Evolutionary conservation across 2,329 filamentous ascomycete genomes (phyloP).

Genomic region (Huntiella abstrusa): DNA sequence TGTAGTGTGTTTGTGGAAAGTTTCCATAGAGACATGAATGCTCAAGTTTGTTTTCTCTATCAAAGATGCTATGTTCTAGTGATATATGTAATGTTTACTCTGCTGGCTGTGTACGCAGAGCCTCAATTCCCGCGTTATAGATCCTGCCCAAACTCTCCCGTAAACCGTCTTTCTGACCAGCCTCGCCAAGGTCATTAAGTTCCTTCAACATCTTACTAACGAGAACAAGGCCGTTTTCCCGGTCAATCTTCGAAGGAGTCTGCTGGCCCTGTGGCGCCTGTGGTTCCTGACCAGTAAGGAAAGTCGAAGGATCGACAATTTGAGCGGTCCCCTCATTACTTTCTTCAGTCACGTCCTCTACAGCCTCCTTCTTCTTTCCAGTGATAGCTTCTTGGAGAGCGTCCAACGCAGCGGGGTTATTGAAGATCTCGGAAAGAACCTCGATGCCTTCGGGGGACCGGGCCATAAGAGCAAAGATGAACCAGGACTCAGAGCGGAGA

Average conservation of each 20-base stretch:
- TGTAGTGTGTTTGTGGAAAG: too few relatives aligned
- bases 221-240: conserved; percentile 42
- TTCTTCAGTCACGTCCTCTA: conserved; percentile 12
- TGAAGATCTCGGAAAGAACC: conserved; percentile 26
- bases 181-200: conserved; percentile 14
- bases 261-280: conserved; percentile 2
- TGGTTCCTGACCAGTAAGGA: conserved; percentile 18
- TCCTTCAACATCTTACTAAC: conserved; percentile 34
- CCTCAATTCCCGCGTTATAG: conserved; percentile 29
- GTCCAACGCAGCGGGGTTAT: conserved; percentile 10
- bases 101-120: conserved; percentile 18
- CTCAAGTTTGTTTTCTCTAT: neutral
- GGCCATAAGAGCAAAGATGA: conserved; percentile 41
- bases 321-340: conserved; percentile 11
- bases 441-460: conserved; percentile 30
- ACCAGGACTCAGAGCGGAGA: conserved; percentile 41
- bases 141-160: conserved; percentile 27
- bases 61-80: too few relatives aligned
- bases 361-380: conserved; percentile 8
- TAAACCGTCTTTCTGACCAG: neutral
- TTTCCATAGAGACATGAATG: conserved; percentile 6
- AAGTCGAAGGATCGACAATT: conserved; percentile 11
- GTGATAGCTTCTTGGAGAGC: conserved; percentile 4
- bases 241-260: conserved; percentile 20
- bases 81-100: too few relatives aligned